Evolutionary conservation across 768 basidiomycete species (phyloP).

Genomic region (Boletus barrowsii): DNA sequence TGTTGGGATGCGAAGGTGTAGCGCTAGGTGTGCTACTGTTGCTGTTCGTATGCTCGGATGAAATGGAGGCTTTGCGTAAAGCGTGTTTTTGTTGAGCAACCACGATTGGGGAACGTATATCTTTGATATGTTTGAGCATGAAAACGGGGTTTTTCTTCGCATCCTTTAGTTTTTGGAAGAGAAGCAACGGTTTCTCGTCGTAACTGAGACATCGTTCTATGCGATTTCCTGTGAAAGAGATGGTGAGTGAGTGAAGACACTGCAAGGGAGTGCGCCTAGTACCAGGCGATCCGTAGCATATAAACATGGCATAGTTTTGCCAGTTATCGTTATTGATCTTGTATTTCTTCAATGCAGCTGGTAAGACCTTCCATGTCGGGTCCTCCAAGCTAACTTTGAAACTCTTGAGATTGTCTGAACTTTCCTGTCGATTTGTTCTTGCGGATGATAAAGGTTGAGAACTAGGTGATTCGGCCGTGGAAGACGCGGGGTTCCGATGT

Average conservation of each 20-base stretch:
- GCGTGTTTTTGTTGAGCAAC: conserved; percentile 97
- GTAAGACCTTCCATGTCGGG: conserved; percentile 97
- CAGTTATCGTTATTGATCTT: conserved; percentile 98
- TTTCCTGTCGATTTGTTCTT: conserved; percentile 58
- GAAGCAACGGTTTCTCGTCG: conserved; percentile 94
- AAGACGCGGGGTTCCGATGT: conserved; percentile 25
- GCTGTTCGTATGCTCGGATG: conserved; percentile 24
- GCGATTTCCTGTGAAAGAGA: conserved; percentile 50
- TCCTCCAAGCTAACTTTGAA: conserved; percentile 98
- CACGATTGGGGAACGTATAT: conserved; percentile 95
- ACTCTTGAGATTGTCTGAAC: conserved; percentile 75
- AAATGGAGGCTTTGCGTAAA: conserved; percentile 67
- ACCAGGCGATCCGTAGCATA: conserved; percentile 95
- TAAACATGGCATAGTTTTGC: conserved; percentile 99
- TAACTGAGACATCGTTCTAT: conserved; percentile 94
- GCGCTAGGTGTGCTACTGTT: conserved; percentile 15
- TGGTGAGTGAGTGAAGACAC: background rate
- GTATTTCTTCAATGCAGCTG: conserved; percentile 97
- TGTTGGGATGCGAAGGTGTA: conserved; percentile 21
- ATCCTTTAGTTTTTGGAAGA: conserved; percentile 98
- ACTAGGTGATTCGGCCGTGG: conserved; percentile 30
- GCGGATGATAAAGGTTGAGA: conserved; percentile 28
- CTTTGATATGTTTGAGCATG: conserved; percentile 93
- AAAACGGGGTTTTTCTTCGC: conserved; percentile 98
- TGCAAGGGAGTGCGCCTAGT: conserved; percentile 1